Conservation (phyloP, 2,329 filamentous ascomycete species). For the Lachnellula subtilissima region DNA sequence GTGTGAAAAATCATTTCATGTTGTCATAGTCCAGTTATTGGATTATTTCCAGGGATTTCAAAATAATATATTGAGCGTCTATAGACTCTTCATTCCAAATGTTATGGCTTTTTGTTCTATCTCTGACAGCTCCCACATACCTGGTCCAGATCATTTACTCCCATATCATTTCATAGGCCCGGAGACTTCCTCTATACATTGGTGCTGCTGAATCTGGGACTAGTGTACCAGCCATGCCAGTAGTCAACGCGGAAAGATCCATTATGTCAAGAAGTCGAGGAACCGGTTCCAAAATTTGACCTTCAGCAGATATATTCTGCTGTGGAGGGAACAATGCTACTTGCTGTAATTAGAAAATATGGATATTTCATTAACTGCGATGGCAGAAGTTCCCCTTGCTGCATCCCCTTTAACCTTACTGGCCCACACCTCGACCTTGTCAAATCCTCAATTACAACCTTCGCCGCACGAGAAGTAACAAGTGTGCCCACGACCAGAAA, state of each 20-base stretch:
- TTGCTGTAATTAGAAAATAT: not conserved
- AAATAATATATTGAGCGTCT: too few species aligned
- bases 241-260: not conserved
- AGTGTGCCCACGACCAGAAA: not conserved
- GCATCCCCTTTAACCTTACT: not conserved
- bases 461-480: not conserved
- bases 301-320: not conserved
- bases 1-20: not conserved
- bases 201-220: not conserved
- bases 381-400: not conserved
- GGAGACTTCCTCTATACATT: not conserved
- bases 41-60: not conserved
- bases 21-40: not conserved
- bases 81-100: not conserved
- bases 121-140: not conserved
- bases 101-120: not conserved
- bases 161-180: not conserved
- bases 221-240: conserved; percentile 9
- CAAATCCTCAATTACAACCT: not conserved
- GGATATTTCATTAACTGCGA: not conserved
- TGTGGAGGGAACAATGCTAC: not conserved
- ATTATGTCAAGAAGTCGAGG: not conserved
- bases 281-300: not conserved
- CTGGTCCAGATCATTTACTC: not conserved
- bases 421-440: not conserved